These are phyloP conservation scores for Citrus mangshanensis DNA, from an alignment of 345 rosid species.

Conservation along the genomic window DNA sequence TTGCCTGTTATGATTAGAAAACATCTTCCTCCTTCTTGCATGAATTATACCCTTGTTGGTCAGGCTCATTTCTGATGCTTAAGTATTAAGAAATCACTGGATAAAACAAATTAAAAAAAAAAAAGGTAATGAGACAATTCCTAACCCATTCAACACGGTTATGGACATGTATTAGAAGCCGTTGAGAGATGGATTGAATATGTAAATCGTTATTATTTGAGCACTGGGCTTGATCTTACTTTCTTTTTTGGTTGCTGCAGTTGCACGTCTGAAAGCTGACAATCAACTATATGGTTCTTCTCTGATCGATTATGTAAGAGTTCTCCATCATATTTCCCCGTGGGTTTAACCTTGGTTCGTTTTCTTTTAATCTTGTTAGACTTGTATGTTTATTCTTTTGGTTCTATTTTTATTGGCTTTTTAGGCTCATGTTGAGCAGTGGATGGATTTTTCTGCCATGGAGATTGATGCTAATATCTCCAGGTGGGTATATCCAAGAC, in stretches of 20 bases:
- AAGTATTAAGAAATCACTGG: neutral
- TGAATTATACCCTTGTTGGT: neutral
- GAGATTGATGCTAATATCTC: constrained; percentile 72
- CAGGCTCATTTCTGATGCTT: neutral
- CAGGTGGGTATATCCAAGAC: constrained; percentile 61
- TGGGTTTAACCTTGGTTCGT: neutral
- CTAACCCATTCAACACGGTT: neutral
- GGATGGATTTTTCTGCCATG: constrained; percentile 80
- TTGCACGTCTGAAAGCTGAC: constrained; percentile 63
- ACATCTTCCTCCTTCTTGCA: neutral
- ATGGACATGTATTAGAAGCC: neutral
- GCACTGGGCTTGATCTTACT: neutral
- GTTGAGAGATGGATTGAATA: neutral
- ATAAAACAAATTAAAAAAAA: neutral
- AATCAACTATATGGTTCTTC: constrained; percentile 64
- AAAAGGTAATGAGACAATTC: neutral
- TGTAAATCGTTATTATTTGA: neutral
- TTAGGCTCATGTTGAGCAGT: constrained; percentile 86
- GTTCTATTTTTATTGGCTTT: neutral
- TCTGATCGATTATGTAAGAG: constrained; percentile 67
- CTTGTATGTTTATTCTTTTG: neutral
- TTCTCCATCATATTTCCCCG: neutral
- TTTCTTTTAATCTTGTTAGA: neutral
- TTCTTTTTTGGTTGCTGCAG: constrained; percentile 30
- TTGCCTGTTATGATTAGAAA: constrained; percentile 66